Evolutionary conservation across 495 filamentous ascomycete genomes (phyloP).

Genomic region (Hamigera avellanea): DNA sequence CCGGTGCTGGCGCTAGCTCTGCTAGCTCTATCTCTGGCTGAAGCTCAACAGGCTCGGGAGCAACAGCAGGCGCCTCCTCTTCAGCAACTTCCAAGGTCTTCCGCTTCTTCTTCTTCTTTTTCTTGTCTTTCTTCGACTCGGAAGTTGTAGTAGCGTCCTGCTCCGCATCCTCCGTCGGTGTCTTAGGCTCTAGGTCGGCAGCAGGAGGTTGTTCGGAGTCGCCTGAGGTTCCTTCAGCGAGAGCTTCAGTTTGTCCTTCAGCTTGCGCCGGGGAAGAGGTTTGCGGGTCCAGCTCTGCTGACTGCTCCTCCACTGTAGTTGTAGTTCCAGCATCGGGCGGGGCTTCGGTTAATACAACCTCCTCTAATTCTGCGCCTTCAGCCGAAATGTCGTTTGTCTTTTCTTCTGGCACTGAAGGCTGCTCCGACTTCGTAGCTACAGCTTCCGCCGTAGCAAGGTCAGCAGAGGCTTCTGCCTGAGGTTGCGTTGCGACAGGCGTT

Average conservation of each 20-base stretch:
- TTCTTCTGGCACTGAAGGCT: too few relatives aligned
- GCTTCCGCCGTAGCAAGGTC: background rate
- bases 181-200: slow-evolving; percentile 1
- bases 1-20: too few relatives aligned
- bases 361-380: background rate
- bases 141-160: slow-evolving; percentile 6
- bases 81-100: slow-evolving; percentile 18
- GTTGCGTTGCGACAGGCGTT: background rate
- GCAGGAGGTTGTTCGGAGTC: slow-evolving; percentile 1
- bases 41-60: slow-evolving; percentile 2
- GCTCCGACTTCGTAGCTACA: background rate
- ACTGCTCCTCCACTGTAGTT: background rate
- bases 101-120: slow-evolving; percentile 32
- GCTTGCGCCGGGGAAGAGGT: background rate
- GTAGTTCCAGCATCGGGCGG: background rate
- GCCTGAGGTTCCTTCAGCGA: background rate
- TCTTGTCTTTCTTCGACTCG: slow-evolving; percentile 24
- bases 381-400: background rate
- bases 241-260: too few relatives aligned
- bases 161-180: slow-evolving; percentile 5
- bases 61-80: slow-evolving; percentile 4
- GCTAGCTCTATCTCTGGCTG: slow-evolving; percentile 3
- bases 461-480: background rate
- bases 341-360: background rate
- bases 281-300: background rate